phyloP scores from a whole-genome alignment of 352 stramenopile species.

The Pilasporangium apinafurcum region DNA sequence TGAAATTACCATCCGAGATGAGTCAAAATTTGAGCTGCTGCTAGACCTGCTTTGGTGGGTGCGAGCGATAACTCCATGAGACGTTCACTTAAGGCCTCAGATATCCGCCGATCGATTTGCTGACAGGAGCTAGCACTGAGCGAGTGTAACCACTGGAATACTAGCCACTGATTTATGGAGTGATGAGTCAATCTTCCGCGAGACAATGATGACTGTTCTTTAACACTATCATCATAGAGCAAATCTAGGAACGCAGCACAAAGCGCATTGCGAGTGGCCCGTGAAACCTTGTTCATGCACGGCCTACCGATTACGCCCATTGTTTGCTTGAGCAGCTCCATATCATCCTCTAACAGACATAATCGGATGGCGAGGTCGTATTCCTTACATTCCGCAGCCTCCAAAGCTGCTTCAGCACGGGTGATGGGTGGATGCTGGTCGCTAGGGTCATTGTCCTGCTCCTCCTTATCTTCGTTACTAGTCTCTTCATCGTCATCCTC shows the following conservation, averaged over 20 bases:
- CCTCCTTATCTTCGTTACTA: slow-evolving; percentile 2
- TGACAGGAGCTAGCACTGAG: slow-evolving; percentile 2
- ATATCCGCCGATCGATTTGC: slow-evolving; percentile 33
- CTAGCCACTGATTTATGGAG: slow-evolving; percentile 35
- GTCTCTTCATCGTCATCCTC: not conserved
- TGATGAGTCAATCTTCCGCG: too few species aligned
- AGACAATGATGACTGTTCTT: too few species aligned
- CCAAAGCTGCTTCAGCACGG: slow-evolving; percentile 25
- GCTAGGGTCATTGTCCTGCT: slow-evolving; percentile 1
- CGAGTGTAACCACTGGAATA: slow-evolving; percentile 39
- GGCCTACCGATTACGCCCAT: slow-evolving; percentile 21
- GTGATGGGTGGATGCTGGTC: slow-evolving; percentile 17
- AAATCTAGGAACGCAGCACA: slow-evolving; percentile 51
- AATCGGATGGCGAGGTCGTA: slow-evolving; percentile 46
- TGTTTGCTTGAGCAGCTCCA: slow-evolving; percentile 26
- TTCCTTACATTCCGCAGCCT: slow-evolving; percentile 30
- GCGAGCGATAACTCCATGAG: slow-evolving; percentile 15
- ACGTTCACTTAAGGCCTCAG: slow-evolving; percentile 20
- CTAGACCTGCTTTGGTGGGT: slow-evolving; percentile 22
- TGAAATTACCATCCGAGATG: slow-evolving; percentile 19
- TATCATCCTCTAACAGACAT: slow-evolving; percentile 48
- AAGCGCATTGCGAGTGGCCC: slow-evolving; percentile 26
- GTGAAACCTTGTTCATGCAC: slow-evolving; percentile 26
- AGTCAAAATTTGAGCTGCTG: slow-evolving; percentile 30
- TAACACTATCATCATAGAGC: slow-evolving; percentile 14